A percentile compares a stretch with the other conserved stretches of the same genome.
phyloP scores from a whole-genome alignment of 768 basidiomycete genomes.

The Suillus lakei region DNA sequence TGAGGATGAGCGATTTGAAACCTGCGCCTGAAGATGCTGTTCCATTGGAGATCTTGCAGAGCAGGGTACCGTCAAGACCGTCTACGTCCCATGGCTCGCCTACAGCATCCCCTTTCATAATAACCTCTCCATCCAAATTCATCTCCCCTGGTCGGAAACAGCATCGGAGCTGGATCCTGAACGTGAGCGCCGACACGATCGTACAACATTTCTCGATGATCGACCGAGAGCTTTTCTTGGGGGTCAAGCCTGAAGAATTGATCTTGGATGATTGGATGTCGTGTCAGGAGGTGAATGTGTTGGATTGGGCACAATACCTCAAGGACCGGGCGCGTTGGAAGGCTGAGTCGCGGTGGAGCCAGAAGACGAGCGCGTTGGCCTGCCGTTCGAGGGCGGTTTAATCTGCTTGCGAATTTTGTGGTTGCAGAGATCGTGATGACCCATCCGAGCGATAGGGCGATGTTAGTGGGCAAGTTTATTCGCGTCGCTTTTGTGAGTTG shows the following conservation, averaged over 20 bases:
- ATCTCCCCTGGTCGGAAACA: conserved; percentile 45
- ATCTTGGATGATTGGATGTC: conserved; percentile 73
- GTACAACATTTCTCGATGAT: conserved; percentile 87
- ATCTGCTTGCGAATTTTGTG: conserved; percentile 81
- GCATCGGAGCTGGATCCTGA: conserved; percentile 77
- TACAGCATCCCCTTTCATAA: conserved; percentile 21
- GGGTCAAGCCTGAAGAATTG: conserved; percentile 88
- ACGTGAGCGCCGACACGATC: conserved; percentile 60
- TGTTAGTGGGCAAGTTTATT: conserved; percentile 79
- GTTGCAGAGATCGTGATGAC: conserved; percentile 83
- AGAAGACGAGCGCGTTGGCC: conserved; percentile 76
- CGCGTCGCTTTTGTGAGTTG: conserved; percentile 80
- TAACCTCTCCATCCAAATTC: conserved; percentile 40
- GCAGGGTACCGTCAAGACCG: conserved; percentile 50
- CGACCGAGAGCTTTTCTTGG: conserved; percentile 85
- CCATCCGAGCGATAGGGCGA: conserved; percentile 62
- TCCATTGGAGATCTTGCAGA: conserved; percentile 68
- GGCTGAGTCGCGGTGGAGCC: conserved; percentile 55
- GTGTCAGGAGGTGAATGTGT: conserved; percentile 63
- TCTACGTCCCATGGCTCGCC: conserved; percentile 38
- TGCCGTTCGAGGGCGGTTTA: conserved; percentile 81
- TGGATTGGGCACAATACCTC: conserved; percentile 85
- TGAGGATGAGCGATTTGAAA: conserved; percentile 45
- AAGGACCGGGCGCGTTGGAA: conserved; percentile 76
- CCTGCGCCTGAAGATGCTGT: conserved; percentile 65